Evolutionary conservation across 192 early-diverging fungal species (phyloP).

Genomic region (Coemansia sp.): DNA sequence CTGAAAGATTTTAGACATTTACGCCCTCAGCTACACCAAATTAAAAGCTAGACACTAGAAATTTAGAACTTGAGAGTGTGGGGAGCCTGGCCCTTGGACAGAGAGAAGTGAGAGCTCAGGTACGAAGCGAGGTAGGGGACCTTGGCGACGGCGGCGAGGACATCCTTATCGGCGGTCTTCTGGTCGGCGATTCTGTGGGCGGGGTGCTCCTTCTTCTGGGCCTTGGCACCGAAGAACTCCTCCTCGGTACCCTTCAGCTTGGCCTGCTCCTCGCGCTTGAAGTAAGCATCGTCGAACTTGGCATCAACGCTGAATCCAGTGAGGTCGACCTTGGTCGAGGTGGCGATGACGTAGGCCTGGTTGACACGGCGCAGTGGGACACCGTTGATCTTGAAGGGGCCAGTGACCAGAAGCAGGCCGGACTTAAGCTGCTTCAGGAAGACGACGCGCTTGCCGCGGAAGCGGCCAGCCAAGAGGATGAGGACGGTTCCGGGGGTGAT

Average conservation of each 20-base stretch:
- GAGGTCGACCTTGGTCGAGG: conserved; percentile 97
- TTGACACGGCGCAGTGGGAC: conserved; percentile 96
- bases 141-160: conserved; percentile 80
- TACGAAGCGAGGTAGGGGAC: conserved; percentile 85
- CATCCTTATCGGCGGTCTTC: conserved; percentile 82
- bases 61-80: conserved; percentile 96
- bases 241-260: conserved; percentile 81
- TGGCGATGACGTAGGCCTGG: conserved; percentile 99
- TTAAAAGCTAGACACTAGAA: conserved; percentile 25
- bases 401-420: conserved; percentile 95
- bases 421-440: conserved; percentile 94
- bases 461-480: conserved; percentile 92
- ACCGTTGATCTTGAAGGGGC: conserved; percentile 98
- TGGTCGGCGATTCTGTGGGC: conserved; percentile 84
- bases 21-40: conserved; percentile 9
- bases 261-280: conserved; percentile 74
- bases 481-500: conserved; percentile 98
- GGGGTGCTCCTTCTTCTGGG: conserved; percentile 75
- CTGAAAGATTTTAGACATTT: conserved; percentile 12
- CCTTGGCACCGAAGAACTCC: conserved; percentile 82
- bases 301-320: conserved; percentile 62
- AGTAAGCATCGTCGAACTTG: conserved; percentile 93
- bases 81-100: conserved; percentile 95
- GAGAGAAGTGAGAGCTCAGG: conserved; percentile 83
- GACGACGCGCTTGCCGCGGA: conserved; percentile 98